Evolutionary conservation across 257 asterid species (phyloP), one percentile per base, ranked within the genome.

Genomic region (Paraleonurus japonicus): DNA sequence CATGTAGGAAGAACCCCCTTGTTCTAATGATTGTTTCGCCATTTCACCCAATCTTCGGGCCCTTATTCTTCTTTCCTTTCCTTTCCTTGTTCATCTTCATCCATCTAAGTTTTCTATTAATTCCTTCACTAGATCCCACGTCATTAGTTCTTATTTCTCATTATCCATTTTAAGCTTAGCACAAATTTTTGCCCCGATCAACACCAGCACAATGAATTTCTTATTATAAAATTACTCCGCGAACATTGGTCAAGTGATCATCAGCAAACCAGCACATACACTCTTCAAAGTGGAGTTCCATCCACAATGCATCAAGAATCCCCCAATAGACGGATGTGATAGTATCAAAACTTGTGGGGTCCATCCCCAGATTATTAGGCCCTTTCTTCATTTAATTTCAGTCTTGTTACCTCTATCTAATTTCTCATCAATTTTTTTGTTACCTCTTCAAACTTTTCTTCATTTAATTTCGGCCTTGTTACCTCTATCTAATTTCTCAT

Each of bases 321-420:
- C 85, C 2, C 85, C 85, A 0, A 78, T 72, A 0, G 83, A 75
- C 0, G 57, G 67, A n/a, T 82, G 80, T 2, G 83, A 63, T 37
- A 81, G 10, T 61, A 81, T 81, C 55, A 75, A 15, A 7, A 83
- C 80, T 32, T 83, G 85, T 0, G 88, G 88, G 7, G 85, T 85
- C 87, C 87, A 80, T 9, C 87, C 87, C 1, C 83, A 76, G 69
- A 83, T 64, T 0, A 83, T 4, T 10, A 83, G 48, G 0, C 83
- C 87, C 80, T 60, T 22, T 63, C 78, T 37, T 19, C n/a, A 3
- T 75, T 10, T n/a, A n/a, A n/a, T n/a, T n/a, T n/a, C n/a, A n/a
- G n/a, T n/a, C n/a, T n/a, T n/a, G n/a, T n/a, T n/a, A n/a, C n/a
- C n/a, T n/a, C n/a, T n/a, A n/a, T n/a, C n/a, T n/a, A n/a, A n/a